Evolutionary conservation across 176 grass and related monocot genomes (phyloP), one percentile per base, ranked within the genome.

Genomic region (Avena atlantica): DNA sequence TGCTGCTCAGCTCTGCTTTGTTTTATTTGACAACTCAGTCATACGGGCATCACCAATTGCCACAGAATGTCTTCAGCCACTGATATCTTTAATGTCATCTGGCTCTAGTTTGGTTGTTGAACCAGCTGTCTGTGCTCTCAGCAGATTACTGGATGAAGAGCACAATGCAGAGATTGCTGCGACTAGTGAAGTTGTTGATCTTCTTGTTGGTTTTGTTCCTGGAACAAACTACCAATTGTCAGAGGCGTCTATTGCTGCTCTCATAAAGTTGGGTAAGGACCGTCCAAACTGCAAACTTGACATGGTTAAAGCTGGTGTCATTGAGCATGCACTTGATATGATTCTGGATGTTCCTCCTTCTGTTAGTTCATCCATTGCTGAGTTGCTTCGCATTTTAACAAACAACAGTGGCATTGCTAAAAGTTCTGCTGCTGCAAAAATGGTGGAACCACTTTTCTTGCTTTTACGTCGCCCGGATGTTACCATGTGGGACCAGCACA

Each of bases 401-500:
- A 98, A 98, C 76, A 98, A 98, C 74, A 94, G 93, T 64, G 92
- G 89, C 72, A 98, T 98, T 83, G 96, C 96, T 86, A 95, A 92
- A 92, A 98, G 96, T 81, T 94, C 93, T 16, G 92, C 92, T 66
- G 86, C 96, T 79, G 93, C 92, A 71, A 92, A 87, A 86, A 96
- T 98, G 90, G 96, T 98, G 79, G 96, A 98, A 56, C 96, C 96
- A 80, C 96, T 98, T 88, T 96, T 98, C 76, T 87, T 94, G 89
- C 84, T 98, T 81, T 87, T 98, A 77, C 92, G 91, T 74, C 84
- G 85, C 50, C 85, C 96, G 0, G 93, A 98, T 86, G 90, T 98
- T 75, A 91, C 93, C 34, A 92, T 96, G 90, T 95, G 93, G 92
- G 96, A 91, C 23, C 96, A 98, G 83, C 93, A 96, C 72, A 98